Evolutionary conservation across 345 rosid species (phyloP), one percentile per base, ranked within the genome.

Genomic region (Salix koriyanagi): DNA sequence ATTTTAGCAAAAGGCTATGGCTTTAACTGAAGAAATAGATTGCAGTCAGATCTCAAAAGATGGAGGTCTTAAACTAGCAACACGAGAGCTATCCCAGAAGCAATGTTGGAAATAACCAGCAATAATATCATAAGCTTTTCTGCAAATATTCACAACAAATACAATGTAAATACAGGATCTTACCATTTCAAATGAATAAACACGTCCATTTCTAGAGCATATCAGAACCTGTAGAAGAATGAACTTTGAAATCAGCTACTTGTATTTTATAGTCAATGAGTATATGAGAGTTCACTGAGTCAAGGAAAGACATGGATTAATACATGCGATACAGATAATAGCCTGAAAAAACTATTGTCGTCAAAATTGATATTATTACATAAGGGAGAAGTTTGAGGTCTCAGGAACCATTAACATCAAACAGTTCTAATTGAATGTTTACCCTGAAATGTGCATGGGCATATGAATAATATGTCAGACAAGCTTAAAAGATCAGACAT

Each of bases 151-250:
- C 44, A 18, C 61, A 21, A 23, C 4, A 39, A 16, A 16, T 41
- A 76, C 12, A 50, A 16, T 34, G 56, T 25, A 9, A 72, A 58
- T 46, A 61, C 67, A 15, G 42, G 67, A 44, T 23, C 75, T 76
- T 86, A 95, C 97, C 91, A 77, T 79, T 65, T 91, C 88, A 66
- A 93, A 84, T 25, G 97, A 90, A 79, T 90, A 90, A 21, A 96
- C 79, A 75, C 86, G 88, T 86, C 98, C 98, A 79, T 86, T 90
- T 80, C 95, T 92, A 70, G 94, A 92, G 79, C 97, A 90, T 76
- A 96, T 65, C n/a, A 96, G 87, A 77, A 89, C 89, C 99, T 96
- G 81, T 65, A 83, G 74, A n/a, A 11, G 32, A 21, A 13, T 21
- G 34, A n/a, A 42, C 7, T 4, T 19, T 30, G 19, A 64, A 21